phyloP scores from a whole-genome alignment of 2,329 filamentous ascomycete genomes.

The Colletotrichum sp. region DNA sequence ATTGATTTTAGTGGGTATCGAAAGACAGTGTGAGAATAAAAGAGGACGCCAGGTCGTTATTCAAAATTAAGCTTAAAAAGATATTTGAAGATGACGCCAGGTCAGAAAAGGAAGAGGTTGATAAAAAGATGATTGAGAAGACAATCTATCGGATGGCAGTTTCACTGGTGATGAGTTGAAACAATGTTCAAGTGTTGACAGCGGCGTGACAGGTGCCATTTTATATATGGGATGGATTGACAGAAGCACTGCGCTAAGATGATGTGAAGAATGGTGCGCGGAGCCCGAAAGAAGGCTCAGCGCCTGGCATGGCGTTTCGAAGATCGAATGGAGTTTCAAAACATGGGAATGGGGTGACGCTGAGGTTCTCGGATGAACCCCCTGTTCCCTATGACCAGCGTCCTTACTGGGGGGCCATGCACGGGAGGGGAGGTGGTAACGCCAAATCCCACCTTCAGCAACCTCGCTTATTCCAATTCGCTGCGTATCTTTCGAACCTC shows the following conservation, averaged over 20 bases:
- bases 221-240: not conserved
- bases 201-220: not conserved
- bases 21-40: not conserved
- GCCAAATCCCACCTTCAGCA: not conserved
- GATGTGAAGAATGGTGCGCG: not conserved
- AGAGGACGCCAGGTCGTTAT: not conserved
- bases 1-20: not conserved
- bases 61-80: not conserved
- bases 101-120: not conserved
- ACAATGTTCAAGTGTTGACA: not conserved
- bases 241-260: not conserved
- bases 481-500: not conserved
- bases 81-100: not conserved
- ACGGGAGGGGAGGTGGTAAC: not conserved
- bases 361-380: not conserved
- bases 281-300: not conserved
- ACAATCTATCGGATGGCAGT: not conserved
- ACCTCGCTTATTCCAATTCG: not conserved
- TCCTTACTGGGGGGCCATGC: not conserved
- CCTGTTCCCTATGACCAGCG: not conserved
- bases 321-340: not conserved
- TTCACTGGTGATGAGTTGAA: not conserved
- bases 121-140: not conserved
- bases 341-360: not conserved
- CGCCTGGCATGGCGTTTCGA: not conserved